Percentiles rank a stretch among this genome's conserved stretches.
Conservation (phyloP, 441 rosid species). For the Daphne laureola region DNA sequence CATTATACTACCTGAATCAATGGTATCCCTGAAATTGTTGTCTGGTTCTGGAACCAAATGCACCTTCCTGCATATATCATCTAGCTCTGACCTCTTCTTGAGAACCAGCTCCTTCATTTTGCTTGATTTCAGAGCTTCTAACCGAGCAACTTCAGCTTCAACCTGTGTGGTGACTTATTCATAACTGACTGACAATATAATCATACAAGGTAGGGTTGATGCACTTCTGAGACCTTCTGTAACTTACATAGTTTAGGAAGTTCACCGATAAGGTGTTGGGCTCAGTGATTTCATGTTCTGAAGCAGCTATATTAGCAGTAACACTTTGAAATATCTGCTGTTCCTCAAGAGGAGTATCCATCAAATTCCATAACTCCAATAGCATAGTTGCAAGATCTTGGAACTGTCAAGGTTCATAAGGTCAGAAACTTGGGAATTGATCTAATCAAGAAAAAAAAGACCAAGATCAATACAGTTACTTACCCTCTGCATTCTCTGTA, state of each 20-base stretch:
- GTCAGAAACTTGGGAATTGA: conserved; percentile 11
- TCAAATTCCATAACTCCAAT: conserved; percentile 80
- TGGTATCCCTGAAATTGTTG: conserved; percentile 37
- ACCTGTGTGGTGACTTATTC: conserved; percentile 35
- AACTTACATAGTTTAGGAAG: conserved; percentile 53
- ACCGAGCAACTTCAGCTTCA: conserved; percentile 59
- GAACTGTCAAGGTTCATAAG: conserved; percentile 35
- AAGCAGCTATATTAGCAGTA: conserved; percentile 81
- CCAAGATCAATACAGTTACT: conserved; percentile 3
- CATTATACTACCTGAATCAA: conserved; percentile 39
- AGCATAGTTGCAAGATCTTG: conserved; percentile 81
- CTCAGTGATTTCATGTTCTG: conserved; percentile 76
- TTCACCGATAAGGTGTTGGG: conserved; percentile 67
- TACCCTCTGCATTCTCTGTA: conserved; percentile 86
- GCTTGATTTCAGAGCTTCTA: conserved; percentile 75
- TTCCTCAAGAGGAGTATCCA: conserved; percentile 86
- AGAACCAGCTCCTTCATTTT: conserved; percentile 87
- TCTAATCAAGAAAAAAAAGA: conserved; percentile 4
- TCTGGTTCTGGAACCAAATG: conserved; percentile 61
- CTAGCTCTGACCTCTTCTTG: conserved; percentile 72
- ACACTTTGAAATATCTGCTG: conserved; percentile 68
- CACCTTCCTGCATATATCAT: conserved; percentile 73
- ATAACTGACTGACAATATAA: neutral
- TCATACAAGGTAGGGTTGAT: neutral
- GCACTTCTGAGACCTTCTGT: conserved; percentile 1